Evolutionary conservation across 2,329 filamentous ascomycete genomes (phyloP).

Genomic region (Aureobasidium leucospermi): DNA sequence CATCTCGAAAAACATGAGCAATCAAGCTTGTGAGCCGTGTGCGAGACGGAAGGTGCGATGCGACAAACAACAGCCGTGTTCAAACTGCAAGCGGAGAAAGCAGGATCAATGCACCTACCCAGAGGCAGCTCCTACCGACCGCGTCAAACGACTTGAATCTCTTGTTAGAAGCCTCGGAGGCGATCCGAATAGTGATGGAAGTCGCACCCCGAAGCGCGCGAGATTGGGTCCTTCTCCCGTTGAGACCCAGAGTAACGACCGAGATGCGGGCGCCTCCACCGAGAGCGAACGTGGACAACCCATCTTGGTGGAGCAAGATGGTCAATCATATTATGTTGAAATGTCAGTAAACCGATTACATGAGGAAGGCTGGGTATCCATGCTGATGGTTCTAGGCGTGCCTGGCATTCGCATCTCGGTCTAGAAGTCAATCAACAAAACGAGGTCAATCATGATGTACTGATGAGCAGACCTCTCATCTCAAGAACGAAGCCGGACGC

Average conservation of each 20-base stretch:
- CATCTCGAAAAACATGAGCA: background rate
- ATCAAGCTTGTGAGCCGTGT: background rate
- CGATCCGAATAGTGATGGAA: background rate
- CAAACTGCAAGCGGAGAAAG: slow-evolving; percentile 5
- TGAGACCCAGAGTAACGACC: background rate
- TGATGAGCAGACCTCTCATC: slow-evolving; percentile 1
- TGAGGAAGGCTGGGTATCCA: background rate
- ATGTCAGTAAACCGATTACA: background rate
- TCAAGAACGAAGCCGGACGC: background rate
- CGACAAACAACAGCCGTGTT: slow-evolving; percentile 12
- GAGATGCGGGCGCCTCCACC: background rate
- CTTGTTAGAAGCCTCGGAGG: slow-evolving; percentile 4
- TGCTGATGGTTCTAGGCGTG: background rate
- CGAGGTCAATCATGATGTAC: background rate
- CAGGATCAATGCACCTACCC: slow-evolving; percentile 4
- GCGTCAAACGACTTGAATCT: background rate
- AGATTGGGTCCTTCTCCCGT: background rate
- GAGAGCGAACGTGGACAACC: background rate
- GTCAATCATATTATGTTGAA: background rate
- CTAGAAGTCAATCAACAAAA: background rate
- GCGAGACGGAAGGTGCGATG: slow-evolving; percentile 10
- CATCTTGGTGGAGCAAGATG: background rate
- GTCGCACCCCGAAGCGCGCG: background rate
- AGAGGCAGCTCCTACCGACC: background rate
- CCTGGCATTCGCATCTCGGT: background rate